Evolutionary conservation across 2,329 filamentous ascomycete species (phyloP), one percentile per base, ranked within the genome.

Genomic region (Colletotrichum brevisporum): DNA sequence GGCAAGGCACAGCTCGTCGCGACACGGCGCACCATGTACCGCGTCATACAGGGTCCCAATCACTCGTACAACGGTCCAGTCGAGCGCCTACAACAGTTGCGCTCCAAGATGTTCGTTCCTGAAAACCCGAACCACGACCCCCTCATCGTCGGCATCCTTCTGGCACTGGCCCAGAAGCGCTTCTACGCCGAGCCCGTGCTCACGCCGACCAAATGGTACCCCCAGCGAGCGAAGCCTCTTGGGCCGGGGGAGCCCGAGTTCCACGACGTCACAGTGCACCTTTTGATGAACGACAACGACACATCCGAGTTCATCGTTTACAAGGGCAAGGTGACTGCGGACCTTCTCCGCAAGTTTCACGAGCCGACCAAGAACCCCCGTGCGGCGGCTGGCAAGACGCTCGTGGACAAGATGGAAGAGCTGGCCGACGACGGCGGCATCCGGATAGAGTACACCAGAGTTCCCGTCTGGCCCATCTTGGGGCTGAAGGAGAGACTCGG

Each of bases 131-230:
- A 89, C 56, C 83, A 86, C 55, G 88, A 90, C 72, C 79, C 84
- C 0, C 84, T 87, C 65, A 79, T 89, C 43, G 78, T 87, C 5
- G 86, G 83, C 21, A 81, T 84, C 51, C 84, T 89, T 65, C 72
- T 90, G 13, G 84, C 85, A 54, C 86, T 90, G 84, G 88, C 88
- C 8, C 88, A 90, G 72, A 80, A 82, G 9, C 82, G 86, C 54
- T 87, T 86, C 65, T 89, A 89, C 73, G 52, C 71, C 21, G 63
- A 71, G 21, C 66, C 69, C 15, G 52, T 43, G 60, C 60, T 66
- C n/a, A 58, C 60, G 6, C 36, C 60, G 41, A 66, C 48, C 15
- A 71, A 66, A 15, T 65, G 69, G 66, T 43, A 52, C 8, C 56
- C 67, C 12, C 68, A 63, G 13, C 57, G 57, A 16, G 57, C 67